Conservation (phyloP, 441 rosid genomes). For the Aquilaria agallochum region DNA sequence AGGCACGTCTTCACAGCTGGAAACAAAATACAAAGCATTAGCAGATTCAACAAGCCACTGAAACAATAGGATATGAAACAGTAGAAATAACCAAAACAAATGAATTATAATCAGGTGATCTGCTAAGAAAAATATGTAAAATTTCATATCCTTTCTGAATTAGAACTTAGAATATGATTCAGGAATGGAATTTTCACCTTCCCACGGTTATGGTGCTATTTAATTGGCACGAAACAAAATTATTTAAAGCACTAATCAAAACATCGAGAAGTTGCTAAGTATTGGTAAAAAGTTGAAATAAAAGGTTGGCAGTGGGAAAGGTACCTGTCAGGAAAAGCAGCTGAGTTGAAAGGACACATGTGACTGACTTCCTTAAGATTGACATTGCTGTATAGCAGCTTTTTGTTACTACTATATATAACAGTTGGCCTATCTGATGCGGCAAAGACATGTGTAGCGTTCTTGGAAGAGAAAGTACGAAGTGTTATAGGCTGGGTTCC, state of each 20-base stretch:
- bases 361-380: conserved; percentile 97
- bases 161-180: too few species aligned
- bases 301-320: conserved; percentile 1
- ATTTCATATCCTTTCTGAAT: too few species aligned
- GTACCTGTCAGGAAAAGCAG: conserved; percentile 98
- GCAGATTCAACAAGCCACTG: too few species aligned
- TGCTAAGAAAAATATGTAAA: too few species aligned
- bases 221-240: too few species aligned
- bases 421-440: conserved; percentile 99
- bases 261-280: neutral
- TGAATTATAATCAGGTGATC: too few species aligned
- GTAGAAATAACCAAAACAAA: too few species aligned
- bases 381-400: conserved; percentile 93
- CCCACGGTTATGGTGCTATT: too few species aligned
- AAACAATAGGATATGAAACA: too few species aligned
- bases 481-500: conserved; percentile 98
- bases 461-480: conserved; percentile 95
- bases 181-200: too few species aligned
- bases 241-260: neutral
- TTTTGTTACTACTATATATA: conserved; percentile 97
- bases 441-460: conserved; percentile 89
- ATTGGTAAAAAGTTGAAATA: neutral
- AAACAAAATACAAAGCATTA: too few species aligned
- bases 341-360: conserved; percentile 98
- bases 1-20: too few species aligned